Evolutionary conservation across 2,329 filamentous ascomycete species (phyloP), one percentile per base, ranked within the genome.

Genomic region (Fusarium heterosporum): DNA sequence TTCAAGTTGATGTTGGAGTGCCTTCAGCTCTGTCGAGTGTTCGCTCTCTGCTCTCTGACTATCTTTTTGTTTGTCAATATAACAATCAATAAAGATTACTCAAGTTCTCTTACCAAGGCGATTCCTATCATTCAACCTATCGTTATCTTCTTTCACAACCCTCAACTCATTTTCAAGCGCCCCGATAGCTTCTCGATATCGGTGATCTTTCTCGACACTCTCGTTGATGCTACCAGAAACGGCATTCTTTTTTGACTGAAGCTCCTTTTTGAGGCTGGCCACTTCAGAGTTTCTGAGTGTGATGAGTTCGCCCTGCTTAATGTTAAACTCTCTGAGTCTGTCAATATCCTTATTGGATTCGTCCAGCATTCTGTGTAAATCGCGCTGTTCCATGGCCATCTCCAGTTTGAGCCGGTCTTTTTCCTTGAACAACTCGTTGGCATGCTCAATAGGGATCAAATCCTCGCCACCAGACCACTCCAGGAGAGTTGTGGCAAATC

Each of bases 401-500:
- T 67, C 51, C 13, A 66, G 45, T 39, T 55, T 60, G 26, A 72
- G 29, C 8, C 64, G 57, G 29, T 72, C 52, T 9, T 53, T 29
- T 25, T 39, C 41, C 14, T 39, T 48, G 12, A 64, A 10, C 6
- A 69, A 14, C 29, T 64, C 48, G 17, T 58, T 69, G 43, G 53
- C 64, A 29, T 61, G 34, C 32, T 61, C 53, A 14, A 67, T 28
- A 9, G 58, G 61, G 6, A 72, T 49, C 6, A 17, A 5, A 2
- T 32, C 14, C 26, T 55, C 41, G n/a, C 34, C 41, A 16, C 17
- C 6, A 26, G 50, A 66, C 52, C 54, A 65, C 26, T 70, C 62
- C 32, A 40, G 34, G 16, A 72, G 43, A n/a, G 57, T 50, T 4
- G 64, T 25, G 10, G 48, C 16, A 9, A 67, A 38, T 2, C 69